Evolutionary conservation across 73 alveolate species (phyloP), one percentile per base, ranked within the genome.

Genomic region (Blepharisma stoltei): DNA sequence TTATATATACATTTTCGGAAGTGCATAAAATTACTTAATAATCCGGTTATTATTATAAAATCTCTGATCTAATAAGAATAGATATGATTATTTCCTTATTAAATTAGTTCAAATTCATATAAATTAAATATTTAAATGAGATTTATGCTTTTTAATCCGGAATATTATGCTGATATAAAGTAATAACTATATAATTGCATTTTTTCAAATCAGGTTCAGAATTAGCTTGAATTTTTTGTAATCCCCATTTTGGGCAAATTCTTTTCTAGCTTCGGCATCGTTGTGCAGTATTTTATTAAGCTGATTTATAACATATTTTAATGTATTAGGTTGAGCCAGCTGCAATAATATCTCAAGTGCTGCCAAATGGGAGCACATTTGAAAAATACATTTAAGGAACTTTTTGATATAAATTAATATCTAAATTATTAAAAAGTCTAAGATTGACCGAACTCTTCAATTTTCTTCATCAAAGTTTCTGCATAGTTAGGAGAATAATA

Each of bases 271-370:
- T 70, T 88, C 89, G 9, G 88, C 54, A 84, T 90, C 91, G 18
- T 46, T 75, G 0, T 71, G 82, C 25, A 84, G 80, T 27, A 79
- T 85, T 84, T 91, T 91, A 18, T 95, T 95, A 80, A 91, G 88
- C 83, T 91, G 94, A 79, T 89, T 91, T 67, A 89, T 86, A 55
- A 91, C 97, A 67, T 91, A 88, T 54, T 91, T 91, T 65, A 91
- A 88, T 76, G 88, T 88, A 84, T 88, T 91, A 67, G 88, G 89
- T 6, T 95, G 95, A 0, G 95, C 95, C 23, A 77, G 87, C 79
- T 88, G 97, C 73, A 95, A 76, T 76, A 97, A 93, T 6, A 98
- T 99, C 80, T 97, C 99, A 83, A 97, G 95, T 41, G 98, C 97
- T 49, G 98, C 96, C 53, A 97, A 78, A 81, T 95, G 94, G 54